Evolutionary conservation across 2,329 filamentous ascomycete genomes (phyloP), one percentile per base, ranked within the genome.

Genomic region (Hypoxylon rubiginosum): DNA sequence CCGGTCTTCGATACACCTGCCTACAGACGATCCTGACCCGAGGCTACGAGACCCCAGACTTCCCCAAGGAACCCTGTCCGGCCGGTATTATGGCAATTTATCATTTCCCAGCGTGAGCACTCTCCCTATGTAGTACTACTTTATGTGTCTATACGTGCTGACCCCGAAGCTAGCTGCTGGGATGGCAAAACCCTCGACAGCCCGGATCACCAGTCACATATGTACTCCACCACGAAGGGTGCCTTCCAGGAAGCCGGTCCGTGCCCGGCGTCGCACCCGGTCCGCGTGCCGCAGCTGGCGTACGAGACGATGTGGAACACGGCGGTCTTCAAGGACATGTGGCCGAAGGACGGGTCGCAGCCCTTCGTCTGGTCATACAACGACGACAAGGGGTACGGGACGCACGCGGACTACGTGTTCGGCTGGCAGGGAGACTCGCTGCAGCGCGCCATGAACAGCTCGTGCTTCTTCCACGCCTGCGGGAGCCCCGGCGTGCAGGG

Each of bases 271-370:
- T 66, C 68, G 1, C 62, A 68, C 41, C 66, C 65, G 8, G 74
- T 78, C 1, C 76, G 77, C 5, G 75, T 83, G 19, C 75, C 81
- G 1, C 82, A 82, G 62, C 70, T 82, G 5, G 66, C 69, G 8
- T 71, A 80, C 71, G 81, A 82, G 68, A 79, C 82, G 43, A 81
- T 82, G 73, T 82, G 81, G 78, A 75, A 81, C 56, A 79, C 77
- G 45, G 71, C 73, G 3, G 62, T 62, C 34, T 80, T 80, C 64
- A 76, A 77, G 52, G 67, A 76, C 72, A 67, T 78, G 21, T 74
- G 76, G 76, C 70, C 69, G 19, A 72, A 72, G 56, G 73, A 75
- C 65, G 74, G 73, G 13, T 69, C 66, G 1, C 67, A 72, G 43
- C 72, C 71, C 0, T 74, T 75, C 19, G 71, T 72, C 4, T 70